Conservation (phyloP, 208 protist genomes). For the Trypanosoma rangeli region DNA sequence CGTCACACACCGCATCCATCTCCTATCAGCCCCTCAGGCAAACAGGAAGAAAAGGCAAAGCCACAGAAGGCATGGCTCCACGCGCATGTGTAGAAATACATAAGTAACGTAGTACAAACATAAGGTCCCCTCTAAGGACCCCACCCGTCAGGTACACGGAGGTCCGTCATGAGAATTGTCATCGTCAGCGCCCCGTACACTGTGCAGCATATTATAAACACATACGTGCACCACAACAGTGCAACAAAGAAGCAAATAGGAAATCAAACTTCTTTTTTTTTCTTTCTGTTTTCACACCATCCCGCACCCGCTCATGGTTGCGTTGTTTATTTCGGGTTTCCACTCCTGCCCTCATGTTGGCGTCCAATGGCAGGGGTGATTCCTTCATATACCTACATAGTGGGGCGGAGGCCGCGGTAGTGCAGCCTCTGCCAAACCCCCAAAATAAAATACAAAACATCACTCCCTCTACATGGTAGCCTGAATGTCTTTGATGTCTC, state of each 20-base stretch:
- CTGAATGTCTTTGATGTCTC: constrained; percentile 61
- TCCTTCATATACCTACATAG: neutral
- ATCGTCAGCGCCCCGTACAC: too few relatives aligned
- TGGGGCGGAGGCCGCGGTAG: neutral
- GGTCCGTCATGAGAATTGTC: too few relatives aligned
- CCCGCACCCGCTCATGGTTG: neutral
- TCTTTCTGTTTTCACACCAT: too few relatives aligned
- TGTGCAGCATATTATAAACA: neutral
- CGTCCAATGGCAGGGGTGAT: neutral
- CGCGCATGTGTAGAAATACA: too few relatives aligned
- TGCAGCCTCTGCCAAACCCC: neutral
- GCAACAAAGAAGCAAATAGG: neutral
- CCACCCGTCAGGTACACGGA: too few relatives aligned
- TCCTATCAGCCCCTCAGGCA: neutral
- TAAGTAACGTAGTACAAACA: too few relatives aligned
- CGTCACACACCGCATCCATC: constrained; percentile 58
- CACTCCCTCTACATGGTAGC: constrained; percentile 11
- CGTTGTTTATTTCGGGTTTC: neutral
- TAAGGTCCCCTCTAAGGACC: too few relatives aligned
- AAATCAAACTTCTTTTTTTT: neutral
- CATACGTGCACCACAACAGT: neutral
- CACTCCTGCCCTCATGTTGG: neutral
- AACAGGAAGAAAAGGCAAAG: too few relatives aligned
- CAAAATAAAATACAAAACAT: constrained; percentile 22
- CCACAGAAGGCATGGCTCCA: too few relatives aligned